Evolutionary conservation across 768 basidiomycete genomes (phyloP).

Genomic region (Suillus lakei): DNA sequence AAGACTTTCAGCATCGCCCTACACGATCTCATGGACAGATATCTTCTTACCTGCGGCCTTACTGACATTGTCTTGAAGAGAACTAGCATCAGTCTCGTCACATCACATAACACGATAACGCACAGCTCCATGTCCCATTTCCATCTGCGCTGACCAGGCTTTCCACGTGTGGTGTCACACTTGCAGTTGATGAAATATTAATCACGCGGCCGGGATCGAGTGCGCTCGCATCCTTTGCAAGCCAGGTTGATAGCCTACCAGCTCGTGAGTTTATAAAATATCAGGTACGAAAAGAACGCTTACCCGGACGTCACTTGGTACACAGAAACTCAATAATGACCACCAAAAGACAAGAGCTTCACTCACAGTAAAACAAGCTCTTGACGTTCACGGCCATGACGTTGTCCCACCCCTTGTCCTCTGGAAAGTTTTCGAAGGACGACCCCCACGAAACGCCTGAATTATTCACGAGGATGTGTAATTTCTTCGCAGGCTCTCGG

Average conservation of each 20-base stretch:
- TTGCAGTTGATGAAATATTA: conserved; percentile 79
- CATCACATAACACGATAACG: conserved; percentile 34
- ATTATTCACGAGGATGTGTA: conserved; percentile 87
- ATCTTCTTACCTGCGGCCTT: conserved; percentile 70
- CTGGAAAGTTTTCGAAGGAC: conserved; percentile 69
- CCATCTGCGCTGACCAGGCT: conserved; percentile 53
- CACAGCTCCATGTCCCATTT: conserved; percentile 80
- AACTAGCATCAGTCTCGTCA: conserved; percentile 4
- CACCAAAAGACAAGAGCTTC: not conserved
- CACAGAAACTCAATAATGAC: conserved; percentile 4
- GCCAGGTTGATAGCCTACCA: conserved; percentile 45
- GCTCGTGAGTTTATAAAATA: not conserved
- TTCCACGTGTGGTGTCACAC: conserved; percentile 57
- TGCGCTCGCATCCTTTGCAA: conserved; percentile 67
- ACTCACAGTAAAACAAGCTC: conserved; percentile 78
- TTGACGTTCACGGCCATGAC: conserved; percentile 86
- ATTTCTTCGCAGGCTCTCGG: conserved; percentile 58
- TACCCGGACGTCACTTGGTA: conserved; percentile 49
- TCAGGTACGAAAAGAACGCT: conserved; percentile 11
- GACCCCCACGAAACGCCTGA: conserved; percentile 83
- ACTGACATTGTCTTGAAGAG: conserved; percentile 67
- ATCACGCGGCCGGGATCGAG: conserved; percentile 76
- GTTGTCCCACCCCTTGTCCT: conserved; percentile 86
- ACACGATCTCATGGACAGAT: not conserved
- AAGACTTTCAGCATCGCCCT: not conserved